Evolutionary conservation across 352 stramenopile genomes (phyloP).

Genomic region (Pythium dissotocum): DNA sequence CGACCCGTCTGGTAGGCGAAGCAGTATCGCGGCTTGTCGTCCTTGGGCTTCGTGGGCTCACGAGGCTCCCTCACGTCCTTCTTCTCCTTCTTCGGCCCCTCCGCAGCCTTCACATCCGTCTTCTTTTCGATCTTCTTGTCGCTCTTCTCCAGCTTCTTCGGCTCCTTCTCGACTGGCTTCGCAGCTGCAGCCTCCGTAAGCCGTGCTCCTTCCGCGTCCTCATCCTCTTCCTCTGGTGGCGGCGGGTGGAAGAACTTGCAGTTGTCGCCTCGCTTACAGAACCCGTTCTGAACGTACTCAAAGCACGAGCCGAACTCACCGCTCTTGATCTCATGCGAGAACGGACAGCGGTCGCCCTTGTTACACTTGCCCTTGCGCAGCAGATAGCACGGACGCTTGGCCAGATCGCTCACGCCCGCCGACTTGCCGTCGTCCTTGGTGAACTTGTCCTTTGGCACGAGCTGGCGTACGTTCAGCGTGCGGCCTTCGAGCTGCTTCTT

Average conservation of each 20-base stretch:
- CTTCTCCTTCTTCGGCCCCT: constrained; percentile 10
- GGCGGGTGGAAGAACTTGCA: constrained; percentile 70
- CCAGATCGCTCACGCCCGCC: constrained; percentile 30
- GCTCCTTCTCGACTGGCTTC: constrained; percentile 1
- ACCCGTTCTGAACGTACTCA: constrained; percentile 72
- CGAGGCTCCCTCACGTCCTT: neutral
- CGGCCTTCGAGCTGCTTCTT: constrained; percentile 69
- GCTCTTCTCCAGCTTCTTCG: constrained; percentile 10
- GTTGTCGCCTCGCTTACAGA: constrained; percentile 66
- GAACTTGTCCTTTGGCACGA: constrained; percentile 76
- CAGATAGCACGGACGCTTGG: constrained; percentile 63
- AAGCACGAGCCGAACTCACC: constrained; percentile 81
- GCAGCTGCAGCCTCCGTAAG: neutral
- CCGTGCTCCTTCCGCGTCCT: constrained; percentile 11
- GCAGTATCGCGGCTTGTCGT: constrained; percentile 57
- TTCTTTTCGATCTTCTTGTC: constrained; percentile 8
- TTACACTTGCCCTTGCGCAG: constrained; percentile 80
- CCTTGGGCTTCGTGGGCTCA: constrained; percentile 9
- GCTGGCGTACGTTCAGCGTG: constrained; percentile 71
- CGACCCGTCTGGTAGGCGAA: constrained; percentile 77
- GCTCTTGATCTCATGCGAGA: constrained; percentile 73
- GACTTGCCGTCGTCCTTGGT: constrained; percentile 44
- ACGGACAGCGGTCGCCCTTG: constrained; percentile 67
- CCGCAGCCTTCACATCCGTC: constrained; percentile 5
- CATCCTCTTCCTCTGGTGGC: constrained; percentile 11